These are phyloP conservation scores for Globisporangium sylvaticum DNA, from an alignment of 352 stramenopile species.

Conservation along the genomic window DNA sequence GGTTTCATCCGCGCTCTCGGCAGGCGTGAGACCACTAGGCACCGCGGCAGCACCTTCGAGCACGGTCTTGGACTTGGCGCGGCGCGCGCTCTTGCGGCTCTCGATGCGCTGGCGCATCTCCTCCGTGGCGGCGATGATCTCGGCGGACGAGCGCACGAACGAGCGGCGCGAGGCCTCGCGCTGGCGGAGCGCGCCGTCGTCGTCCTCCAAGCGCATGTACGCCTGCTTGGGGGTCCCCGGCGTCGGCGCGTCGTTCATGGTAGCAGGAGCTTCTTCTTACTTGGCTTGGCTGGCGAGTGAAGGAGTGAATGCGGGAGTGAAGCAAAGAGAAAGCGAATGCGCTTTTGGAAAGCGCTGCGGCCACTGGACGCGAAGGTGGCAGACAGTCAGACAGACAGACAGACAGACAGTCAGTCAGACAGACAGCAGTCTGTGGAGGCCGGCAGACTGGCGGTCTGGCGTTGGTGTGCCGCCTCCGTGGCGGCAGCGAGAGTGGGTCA, in stretches of 20 bases:
- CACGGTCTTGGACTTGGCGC: constrained; percentile 13
- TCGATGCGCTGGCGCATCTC: constrained; percentile 61
- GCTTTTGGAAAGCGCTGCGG: no score
- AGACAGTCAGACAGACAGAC: no score
- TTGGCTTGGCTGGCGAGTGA: no score
- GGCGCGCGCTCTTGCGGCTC: constrained; percentile 34
- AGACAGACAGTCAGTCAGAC: no score
- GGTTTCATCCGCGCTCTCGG: constrained; percentile 21
- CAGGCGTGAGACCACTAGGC: background rate
- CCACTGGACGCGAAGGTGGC: no score
- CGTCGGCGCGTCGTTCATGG: constrained; percentile 18
- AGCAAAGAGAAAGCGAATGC: no score
- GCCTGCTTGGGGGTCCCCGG: constrained; percentile 25
- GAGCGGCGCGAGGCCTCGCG: constrained; percentile 24
- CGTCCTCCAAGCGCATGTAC: constrained; percentile 39
- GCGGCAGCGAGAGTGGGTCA: background rate
- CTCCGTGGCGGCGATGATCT: constrained; percentile 47
- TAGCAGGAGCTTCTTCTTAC: background rate
- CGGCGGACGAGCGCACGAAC: constrained; percentile 45
- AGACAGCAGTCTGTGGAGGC: no score
- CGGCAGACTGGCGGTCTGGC: background rate
- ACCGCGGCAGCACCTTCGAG: background rate
- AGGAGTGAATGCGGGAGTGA: no score
- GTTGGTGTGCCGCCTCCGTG: no score
- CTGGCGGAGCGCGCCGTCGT: constrained; percentile 8